phyloP scores from a whole-genome alignment of 331 rosid species.

The Quercus phellos region DNA sequence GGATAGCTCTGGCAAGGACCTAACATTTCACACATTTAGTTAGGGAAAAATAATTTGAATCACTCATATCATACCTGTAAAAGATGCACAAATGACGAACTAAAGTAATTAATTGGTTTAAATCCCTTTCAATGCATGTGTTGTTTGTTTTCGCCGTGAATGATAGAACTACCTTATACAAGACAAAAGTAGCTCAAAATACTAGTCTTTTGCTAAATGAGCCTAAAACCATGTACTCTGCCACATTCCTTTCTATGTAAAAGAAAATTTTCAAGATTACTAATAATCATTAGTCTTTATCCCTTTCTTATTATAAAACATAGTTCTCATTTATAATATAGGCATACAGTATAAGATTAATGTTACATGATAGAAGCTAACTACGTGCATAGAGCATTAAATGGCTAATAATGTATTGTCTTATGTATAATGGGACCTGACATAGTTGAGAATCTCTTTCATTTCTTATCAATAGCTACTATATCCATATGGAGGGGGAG shows the following conservation, averaged over 20 bases:
- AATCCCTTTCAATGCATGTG: not conserved
- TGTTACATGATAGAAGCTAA: not conserved
- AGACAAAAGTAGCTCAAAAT: not conserved
- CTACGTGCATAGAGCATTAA: not conserved
- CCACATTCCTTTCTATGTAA: not conserved
- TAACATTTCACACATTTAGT: constrained; percentile 22
- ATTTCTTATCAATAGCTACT: not conserved
- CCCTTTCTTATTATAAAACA: not conserved
- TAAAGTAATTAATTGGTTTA: not conserved
- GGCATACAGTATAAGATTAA: not conserved
- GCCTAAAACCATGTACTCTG: not conserved
- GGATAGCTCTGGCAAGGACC: constrained; percentile 80
- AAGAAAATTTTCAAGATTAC: not conserved
- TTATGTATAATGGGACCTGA: not conserved
- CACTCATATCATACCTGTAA: not conserved
- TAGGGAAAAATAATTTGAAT: not conserved
- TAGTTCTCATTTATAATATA: not conserved
- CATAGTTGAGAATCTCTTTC: not conserved
- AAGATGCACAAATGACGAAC: not conserved
- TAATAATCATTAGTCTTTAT: not conserved
- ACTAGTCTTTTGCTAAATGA: not conserved
- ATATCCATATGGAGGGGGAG: not conserved
- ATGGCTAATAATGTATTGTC: not conserved
- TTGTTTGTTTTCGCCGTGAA: no score
- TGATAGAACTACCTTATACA: not conserved